Base-by-base conservation (phyloP, 2,329 filamentous ascomycete species). In the Metarhizium anisopliae region DNA sequence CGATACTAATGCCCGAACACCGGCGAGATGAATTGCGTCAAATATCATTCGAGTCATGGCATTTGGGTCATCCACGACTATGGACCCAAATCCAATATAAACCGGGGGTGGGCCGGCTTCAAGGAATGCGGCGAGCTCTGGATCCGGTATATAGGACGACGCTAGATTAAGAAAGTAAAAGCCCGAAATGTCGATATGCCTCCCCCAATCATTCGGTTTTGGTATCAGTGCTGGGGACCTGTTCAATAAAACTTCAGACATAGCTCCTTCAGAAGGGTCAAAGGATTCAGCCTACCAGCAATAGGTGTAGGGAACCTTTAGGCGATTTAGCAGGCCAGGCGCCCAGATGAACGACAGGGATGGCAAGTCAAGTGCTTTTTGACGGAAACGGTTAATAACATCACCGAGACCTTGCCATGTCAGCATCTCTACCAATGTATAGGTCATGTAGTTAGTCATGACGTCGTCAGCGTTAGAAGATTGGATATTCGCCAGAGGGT, bases 351-450 rank as follows among this genome's bases (percentile, higher is more conserved):
- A 75, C 58, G 87, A 90, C 47, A 96, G 78, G 0, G 87, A 81
- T 49, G 94, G 87, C 1, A 96, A 74, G 30, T 87, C 86, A 1
- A 95, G 77, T 14, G 81, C 82, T 57, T 85, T 84, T 60, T 86
- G 84, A 53, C 92, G 80, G 65, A 96, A 96, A 11, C 85, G 81
- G 66, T 97, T 96, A 66, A 96, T 93, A 6, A 96, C 77, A 69
- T 96, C 92, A 42, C 92, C 92, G 4, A 96, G 74, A 0, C 90
- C 91, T 70, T 96, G 90, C 90, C 90, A 95, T 11, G 91, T 92
- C 78, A 96, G 84, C 81, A 95, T 89, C 62, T 96, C 91, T 2
- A 95, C 87, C 20, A 95, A 75, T 0, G 86, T 84, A 64, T 95
- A 96, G 0, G 87, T 89, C 56, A 95, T 78, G 65, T 89, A 93